phyloP scores from a whole-genome alignment of 208 protist genomes.

The Polymyxa betae region DNA sequence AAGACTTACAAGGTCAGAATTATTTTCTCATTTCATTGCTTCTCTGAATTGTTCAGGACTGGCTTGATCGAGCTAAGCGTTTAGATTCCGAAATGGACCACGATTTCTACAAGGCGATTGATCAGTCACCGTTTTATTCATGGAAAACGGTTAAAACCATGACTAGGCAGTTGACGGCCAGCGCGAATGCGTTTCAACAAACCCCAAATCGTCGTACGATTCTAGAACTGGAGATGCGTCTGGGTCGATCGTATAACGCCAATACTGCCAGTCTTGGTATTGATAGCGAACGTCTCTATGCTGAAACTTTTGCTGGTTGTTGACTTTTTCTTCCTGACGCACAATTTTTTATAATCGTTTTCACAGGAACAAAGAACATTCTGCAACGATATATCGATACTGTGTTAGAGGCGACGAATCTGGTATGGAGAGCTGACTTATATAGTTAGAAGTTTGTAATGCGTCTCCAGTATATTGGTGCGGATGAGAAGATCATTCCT shows the following conservation, averaged over 20 bases:
- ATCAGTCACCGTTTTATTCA: neutral
- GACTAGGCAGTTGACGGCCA: neutral
- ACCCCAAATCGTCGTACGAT: neutral
- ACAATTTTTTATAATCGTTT: neutral
- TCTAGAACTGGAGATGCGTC: neutral
- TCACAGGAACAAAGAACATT: neutral
- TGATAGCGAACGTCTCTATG: neutral
- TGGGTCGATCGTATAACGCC: neutral
- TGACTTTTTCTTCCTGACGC: neutral
- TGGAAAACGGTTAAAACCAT: neutral
- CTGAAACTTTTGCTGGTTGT: neutral
- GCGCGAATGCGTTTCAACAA: neutral
- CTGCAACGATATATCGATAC: neutral
- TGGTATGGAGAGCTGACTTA: neutral
- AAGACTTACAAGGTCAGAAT: neutral
- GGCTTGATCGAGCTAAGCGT: neutral
- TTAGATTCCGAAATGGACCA: neutral
- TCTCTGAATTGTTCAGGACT: neutral
- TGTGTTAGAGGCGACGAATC: neutral
- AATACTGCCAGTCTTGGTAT: neutral
- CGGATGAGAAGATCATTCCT: neutral
- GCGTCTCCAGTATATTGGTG: constrained; percentile 6
- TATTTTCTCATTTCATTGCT: neutral
- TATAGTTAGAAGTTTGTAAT: no score
- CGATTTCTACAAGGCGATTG: constrained; percentile 12